Conservation (phyloP, 2,329 filamentous ascomycete genomes). For the Aspergillus phoenicis region DNA sequence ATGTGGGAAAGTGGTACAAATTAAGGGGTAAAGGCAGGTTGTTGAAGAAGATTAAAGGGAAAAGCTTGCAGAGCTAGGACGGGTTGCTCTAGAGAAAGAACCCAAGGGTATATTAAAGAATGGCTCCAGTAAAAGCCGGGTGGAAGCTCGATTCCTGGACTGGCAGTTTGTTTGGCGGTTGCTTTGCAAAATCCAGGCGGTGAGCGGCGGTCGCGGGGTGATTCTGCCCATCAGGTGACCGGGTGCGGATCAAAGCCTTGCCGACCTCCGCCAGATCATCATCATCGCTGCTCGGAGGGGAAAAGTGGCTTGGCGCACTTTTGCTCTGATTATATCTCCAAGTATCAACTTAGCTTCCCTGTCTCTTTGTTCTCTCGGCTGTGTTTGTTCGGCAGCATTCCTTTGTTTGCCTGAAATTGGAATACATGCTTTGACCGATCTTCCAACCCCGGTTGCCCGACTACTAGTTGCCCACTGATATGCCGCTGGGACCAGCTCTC, state of each 20-base stretch:
- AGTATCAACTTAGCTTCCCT: constrained; percentile 16
- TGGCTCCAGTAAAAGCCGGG: constrained; percentile 15
- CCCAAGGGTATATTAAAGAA: neutral
- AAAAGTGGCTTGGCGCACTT: constrained; percentile 27
- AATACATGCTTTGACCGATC: neutral
- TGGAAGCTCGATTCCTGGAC: constrained; percentile 31
- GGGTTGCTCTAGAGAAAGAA: neutral
- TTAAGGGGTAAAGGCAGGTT: neutral
- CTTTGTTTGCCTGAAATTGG: neutral
- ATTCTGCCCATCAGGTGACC: constrained; percentile 31
- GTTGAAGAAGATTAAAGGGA: constrained; percentile 2
- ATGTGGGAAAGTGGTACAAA: neutral
- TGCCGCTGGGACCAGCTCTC: constrained; percentile 1
- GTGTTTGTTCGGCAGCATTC: constrained; percentile 4
- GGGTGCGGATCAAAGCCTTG: constrained; percentile 23
- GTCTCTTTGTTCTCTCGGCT: constrained; percentile 5
- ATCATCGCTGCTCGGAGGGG: constrained; percentile 24
- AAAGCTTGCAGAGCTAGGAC: neutral
- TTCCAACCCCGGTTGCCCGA: neutral
- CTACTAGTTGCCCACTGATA: constrained; percentile 4
- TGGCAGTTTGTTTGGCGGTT: constrained; percentile 38
- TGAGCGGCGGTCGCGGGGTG: constrained; percentile 28
- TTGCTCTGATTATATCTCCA: constrained; percentile 17
- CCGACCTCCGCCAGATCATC: constrained; percentile 27
- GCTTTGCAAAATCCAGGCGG: constrained; percentile 32